Conservation (phyloP, 2,329 filamentous ascomycete species). For the Monilinia aucupariae region DNA sequence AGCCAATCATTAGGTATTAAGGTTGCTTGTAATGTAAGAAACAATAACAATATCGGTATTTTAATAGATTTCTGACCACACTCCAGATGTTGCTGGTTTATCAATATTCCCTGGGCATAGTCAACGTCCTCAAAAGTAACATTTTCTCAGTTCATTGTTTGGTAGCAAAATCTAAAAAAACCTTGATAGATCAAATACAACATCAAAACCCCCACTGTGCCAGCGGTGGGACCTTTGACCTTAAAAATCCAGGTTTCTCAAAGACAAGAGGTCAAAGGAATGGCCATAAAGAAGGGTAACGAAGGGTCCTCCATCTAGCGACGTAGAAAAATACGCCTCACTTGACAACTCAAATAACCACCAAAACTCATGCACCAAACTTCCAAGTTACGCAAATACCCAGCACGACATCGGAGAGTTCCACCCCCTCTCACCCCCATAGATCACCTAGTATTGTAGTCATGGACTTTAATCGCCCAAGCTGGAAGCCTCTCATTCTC, state of each 20-base stretch:
- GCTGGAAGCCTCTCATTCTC: conserved; percentile 18
- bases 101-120: background rate
- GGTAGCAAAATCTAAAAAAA: background rate
- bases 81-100: background rate
- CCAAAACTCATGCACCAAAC: background rate
- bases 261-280: background rate
- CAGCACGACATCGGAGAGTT: background rate
- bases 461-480: conserved; percentile 26
- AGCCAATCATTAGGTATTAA: background rate
- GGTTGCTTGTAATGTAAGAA: background rate
- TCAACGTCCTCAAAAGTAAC: background rate
- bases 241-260: background rate
- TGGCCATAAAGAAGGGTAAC: no score
- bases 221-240: background rate
- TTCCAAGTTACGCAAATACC: background rate
- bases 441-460: conserved; percentile 21
- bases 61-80: background rate
- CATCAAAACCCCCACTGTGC: background rate
- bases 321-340: background rate
- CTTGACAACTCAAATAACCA: background rate
- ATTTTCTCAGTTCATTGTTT: background rate
- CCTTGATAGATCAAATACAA: background rate
- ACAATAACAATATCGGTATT: background rate
- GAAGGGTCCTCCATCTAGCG: background rate
- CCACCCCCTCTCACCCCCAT: background rate